phyloP scores from a whole-genome alignment of 768 basidiomycete species.

The Lactifluus pinguis region DNA sequence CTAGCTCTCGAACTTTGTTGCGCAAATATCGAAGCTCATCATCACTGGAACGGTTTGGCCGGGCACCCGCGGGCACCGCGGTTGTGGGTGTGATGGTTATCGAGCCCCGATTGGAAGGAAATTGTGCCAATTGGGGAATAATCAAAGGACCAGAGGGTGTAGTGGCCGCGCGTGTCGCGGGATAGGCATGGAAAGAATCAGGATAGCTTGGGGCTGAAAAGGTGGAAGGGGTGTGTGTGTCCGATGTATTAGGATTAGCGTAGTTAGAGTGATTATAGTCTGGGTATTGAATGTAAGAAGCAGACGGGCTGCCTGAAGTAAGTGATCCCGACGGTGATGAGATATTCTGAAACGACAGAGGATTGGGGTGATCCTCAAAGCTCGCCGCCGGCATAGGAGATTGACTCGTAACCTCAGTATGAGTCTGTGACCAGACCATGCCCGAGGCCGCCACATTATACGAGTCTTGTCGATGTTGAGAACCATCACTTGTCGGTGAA shows the following conservation, averaged over 20 bases:
- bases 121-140: constrained; percentile 17
- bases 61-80: constrained; percentile 19
- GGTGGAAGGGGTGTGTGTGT: constrained; percentile 12
- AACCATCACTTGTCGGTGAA: constrained; percentile 20
- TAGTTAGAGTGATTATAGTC: constrained; percentile 18
- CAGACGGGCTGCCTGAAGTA: constrained; percentile 13
- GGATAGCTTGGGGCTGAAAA: constrained; percentile 17
- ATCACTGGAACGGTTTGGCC: constrained; percentile 26
- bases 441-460: constrained; percentile 19
- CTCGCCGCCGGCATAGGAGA: constrained; percentile 7
- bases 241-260: constrained; percentile 16
- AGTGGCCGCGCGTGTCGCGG: constrained; percentile 10
- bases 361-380: constrained; percentile 12
- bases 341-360: constrained; percentile 17
- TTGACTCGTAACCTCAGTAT: constrained; percentile 10
- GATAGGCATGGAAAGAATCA: constrained; percentile 16
- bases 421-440: constrained; percentile 20
- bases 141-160: constrained; percentile 7
- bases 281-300: constrained; percentile 18
- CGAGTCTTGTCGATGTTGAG: constrained; percentile 23
- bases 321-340: constrained; percentile 15
- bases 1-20: constrained; percentile 52
- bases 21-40: constrained; percentile 49
- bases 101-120: constrained; percentile 23
- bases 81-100: constrained; percentile 21